Base-by-base conservation (phyloP, 23 red algal genomes). In the Agarophyton chilense region DNA sequence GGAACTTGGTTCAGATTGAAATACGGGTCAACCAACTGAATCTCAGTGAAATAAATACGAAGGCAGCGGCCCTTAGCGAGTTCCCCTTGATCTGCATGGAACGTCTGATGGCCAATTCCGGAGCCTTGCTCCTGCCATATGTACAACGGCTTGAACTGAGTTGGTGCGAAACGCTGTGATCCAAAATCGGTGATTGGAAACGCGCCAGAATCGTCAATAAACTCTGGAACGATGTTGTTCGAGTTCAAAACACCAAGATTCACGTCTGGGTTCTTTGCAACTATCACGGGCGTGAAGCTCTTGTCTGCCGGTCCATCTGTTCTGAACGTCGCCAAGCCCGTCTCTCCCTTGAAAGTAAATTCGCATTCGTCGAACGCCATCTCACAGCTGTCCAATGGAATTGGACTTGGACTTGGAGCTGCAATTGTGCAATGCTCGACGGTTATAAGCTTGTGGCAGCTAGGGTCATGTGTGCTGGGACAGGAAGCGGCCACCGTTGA, bases 111-210 rank as follows among this genome's bases (percentile, higher is more conserved):
- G 1, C 79, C 79, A 45, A 83, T 66, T 33, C 79, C 79, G 3
- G 79, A 83, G 25, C 54, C 79, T 36, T 46, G 43, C 5, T 14
- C 33, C 31, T 83, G 10, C 55, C 29, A 19, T 1, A 83, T 40
- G 5, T 34, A 32, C 19, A 14, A 44, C 39, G 79, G 79, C 55
- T 83, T 83, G 79, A 83, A 64, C 28, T 83, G 79, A 40, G 79
- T 83, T 26, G 54, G 79, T 0, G 79, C 34, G 18, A 83, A 83
- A 4, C 26, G 73, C 11, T 78, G 44, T 10, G 73, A 78, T 35
- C 73, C 46, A 29, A 78, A 55, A 21, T 78, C 31, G 25, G 51
- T 78, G 51, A 78, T 78, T 18, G 73, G 73, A 3, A 53, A 54
- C 24, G 31, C 46, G 1, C 44, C 51, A 35, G 3, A 1, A 25